A percentile compares a stretch with the other conserved stretches of the same genome.
These are phyloP conservation scores for Colletotrichum abscissum DNA, from an alignment of 2,329 filamentous ascomycete species.

Conservation along the genomic window DNA sequence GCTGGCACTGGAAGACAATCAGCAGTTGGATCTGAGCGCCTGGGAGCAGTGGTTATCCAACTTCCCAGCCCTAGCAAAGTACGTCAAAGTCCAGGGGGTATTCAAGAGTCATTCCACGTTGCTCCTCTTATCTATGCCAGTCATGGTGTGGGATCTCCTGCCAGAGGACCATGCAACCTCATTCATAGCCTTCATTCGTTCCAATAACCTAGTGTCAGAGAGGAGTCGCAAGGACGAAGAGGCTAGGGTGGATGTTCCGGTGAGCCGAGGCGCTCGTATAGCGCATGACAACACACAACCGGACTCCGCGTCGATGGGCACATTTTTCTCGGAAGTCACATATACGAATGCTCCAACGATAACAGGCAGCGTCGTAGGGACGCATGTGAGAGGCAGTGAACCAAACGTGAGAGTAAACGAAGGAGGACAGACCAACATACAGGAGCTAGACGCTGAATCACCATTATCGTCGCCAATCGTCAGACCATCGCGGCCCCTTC, in stretches of 20 bases:
- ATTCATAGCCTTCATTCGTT: slow-evolving; percentile 52
- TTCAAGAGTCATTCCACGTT: slow-evolving; percentile 72
- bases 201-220: slow-evolving; percentile 25
- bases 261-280: background rate
- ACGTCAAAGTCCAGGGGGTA: slow-evolving; percentile 70
- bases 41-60: slow-evolving; percentile 68
- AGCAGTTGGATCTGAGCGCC: slow-evolving; percentile 65
- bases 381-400: background rate
- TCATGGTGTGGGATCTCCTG: slow-evolving; percentile 70
- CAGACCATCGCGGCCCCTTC: slow-evolving; percentile 35
- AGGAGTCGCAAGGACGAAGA: background rate
- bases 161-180: slow-evolving; percentile 68
- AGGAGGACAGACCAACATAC: background rate
- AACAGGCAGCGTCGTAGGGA: background rate
- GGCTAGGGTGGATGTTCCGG: background rate
- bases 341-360: slow-evolving; percentile 18
- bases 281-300: background rate
- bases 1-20: slow-evolving; percentile 67
- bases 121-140: slow-evolving; percentile 67
- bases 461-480: slow-evolving; percentile 39
- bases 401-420: background rate
- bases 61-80: slow-evolving; percentile 68
- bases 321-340: slow-evolving; percentile 23
- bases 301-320: slow-evolving; percentile 15
- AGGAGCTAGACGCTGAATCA: background rate